Evolutionary conservation across 768 basidiomycete species (phyloP).

Genomic region (Pleurotus giganteus): DNA sequence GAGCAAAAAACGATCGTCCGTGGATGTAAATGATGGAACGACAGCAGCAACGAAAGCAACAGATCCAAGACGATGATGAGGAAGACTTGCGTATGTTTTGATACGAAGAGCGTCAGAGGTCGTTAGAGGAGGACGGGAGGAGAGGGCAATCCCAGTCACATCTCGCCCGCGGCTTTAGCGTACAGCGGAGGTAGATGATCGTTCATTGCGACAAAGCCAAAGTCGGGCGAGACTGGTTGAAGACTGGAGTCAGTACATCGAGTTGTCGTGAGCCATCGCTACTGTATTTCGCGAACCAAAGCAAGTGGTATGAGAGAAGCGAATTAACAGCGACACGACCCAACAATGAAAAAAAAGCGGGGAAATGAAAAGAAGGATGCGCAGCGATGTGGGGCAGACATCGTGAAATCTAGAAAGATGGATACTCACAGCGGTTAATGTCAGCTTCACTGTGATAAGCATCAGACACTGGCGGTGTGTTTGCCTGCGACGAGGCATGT

Average conservation of each 20-base stretch:
- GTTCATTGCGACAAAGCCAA: slow-evolving; percentile 81
- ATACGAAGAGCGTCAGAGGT: not conserved
- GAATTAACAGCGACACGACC: not conserved
- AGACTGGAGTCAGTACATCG: slow-evolving; percentile 46
- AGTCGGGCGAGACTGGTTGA: slow-evolving; percentile 76
- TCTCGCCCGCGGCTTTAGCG: slow-evolving; percentile 54
- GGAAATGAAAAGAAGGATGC: slow-evolving; percentile 11
- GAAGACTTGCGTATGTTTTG: not conserved
- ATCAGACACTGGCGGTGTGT: slow-evolving; percentile 74
- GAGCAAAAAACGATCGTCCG: slow-evolving; percentile 7
- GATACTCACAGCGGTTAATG: slow-evolving; percentile 79
- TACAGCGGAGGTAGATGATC: slow-evolving; percentile 69
- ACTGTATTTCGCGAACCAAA: slow-evolving; percentile 11
- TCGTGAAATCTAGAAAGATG: slow-evolving; percentile 13
- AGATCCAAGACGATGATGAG: not conserved
- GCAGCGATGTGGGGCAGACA: slow-evolving; percentile 8
- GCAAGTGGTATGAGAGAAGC: slow-evolving; percentile 3
- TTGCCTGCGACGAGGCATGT: slow-evolving; percentile 77
- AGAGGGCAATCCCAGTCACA: slow-evolving; percentile 23
- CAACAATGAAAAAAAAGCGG: slow-evolving; percentile 12
- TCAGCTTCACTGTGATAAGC: slow-evolving; percentile 64
- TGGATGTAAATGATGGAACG: not conserved
- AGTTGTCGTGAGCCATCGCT: slow-evolving; percentile 29
- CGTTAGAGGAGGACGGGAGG: not conserved
- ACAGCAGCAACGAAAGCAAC: slow-evolving; percentile 10